Percentiles rank a stretch among this genome's conserved stretches.
Conservation (phyloP, 1,139 yeast genomes). For the Candida frijolesensis region DNA sequence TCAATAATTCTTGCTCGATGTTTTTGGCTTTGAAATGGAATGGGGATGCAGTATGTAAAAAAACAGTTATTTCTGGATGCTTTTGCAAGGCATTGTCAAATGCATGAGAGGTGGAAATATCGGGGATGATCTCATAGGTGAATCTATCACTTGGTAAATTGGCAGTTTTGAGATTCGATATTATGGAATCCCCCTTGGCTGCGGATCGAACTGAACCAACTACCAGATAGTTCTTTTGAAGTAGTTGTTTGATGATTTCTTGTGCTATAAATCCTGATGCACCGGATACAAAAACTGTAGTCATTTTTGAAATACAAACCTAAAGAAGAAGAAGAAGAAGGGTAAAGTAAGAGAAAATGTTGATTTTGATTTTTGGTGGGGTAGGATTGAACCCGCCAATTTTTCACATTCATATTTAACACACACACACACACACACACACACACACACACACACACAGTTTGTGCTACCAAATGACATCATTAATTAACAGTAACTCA, state of each 20-base stretch:
- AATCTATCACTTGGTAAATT: conserved; percentile 26
- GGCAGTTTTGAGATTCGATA: conserved; percentile 11
- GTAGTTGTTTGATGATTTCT: conserved; percentile 31
- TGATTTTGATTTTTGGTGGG: no score
- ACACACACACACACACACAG: no score
- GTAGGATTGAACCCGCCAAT: background rate
- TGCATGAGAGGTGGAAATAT: conserved; percentile 41
- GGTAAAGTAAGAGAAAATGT: background rate
- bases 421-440: no score
- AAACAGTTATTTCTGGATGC: conserved; percentile 52
- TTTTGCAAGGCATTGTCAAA: conserved; percentile 54
- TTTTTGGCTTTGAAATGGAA: conserved; percentile 22
- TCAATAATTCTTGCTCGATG: conserved; percentile 32
- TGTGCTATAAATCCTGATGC: conserved; percentile 61
- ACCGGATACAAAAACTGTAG: conserved; percentile 50
- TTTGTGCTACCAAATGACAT: background rate
- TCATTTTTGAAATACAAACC: background rate
- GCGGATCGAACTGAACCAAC: conserved; percentile 32
- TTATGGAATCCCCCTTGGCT: conserved; percentile 28
- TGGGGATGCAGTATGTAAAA: conserved; percentile 50
- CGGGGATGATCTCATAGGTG: conserved; percentile 30
- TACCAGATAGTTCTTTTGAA: conserved; percentile 26
- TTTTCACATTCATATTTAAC: background rate
- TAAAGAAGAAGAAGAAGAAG: background rate
- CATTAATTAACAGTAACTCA: background rate